Base-by-base conservation (phyloP, 2,329 filamentous ascomycete genomes). In the Arthrobotrys musiformis region DNA sequence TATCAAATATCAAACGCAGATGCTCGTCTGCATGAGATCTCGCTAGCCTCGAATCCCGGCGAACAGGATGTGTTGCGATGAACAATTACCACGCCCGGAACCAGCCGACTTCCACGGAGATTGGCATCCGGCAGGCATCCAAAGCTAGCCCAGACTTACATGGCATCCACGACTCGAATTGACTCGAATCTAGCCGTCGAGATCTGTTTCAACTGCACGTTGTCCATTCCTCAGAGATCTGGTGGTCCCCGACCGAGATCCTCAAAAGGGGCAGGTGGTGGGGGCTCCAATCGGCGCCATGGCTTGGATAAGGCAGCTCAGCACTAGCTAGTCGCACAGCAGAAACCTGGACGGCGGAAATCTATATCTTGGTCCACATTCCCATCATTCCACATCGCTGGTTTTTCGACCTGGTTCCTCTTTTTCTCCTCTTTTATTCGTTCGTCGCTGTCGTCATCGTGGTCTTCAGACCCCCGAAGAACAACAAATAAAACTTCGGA, bases 281-380 rank as follows among this genome's bases (percentile, higher is more conserved):
- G 69, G 68, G 26, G 30, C 11, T 58, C 58, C 37, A 66, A 19
- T 44, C 30, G 61, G 40, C 61, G 50, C 60, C 26, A 68, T 64
- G 58, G 64, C 72, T 60, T 63, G 52, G 42, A 76, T 76, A 24
- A 76, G 64, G 64, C 64, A 76, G 72, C 35, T 75, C 70, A 62
- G 54, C 56, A 33, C 54, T 15, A 44, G 54, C 50, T 69, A 63
- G 64, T 48, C 56, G 54, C 52, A 48, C 70, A 40, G 40, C 11
- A 22, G 40, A 11, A 61, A 70, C 56, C 58, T 26, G 33, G 56
- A 50, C 33, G n/a, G 46, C 33, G 54, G 62, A 63, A 70, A 58
- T 50, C 56, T 76, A 76, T 76, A 76, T 76, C 72, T 76, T 50
- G 46, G 50, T 70, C 58, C 17, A 58, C 22, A 19, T 33, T 24